Evolutionary conservation across 1,284 basidiomycete genomes (phyloP).

Genomic region (Pisolithus thermaeus): DNA sequence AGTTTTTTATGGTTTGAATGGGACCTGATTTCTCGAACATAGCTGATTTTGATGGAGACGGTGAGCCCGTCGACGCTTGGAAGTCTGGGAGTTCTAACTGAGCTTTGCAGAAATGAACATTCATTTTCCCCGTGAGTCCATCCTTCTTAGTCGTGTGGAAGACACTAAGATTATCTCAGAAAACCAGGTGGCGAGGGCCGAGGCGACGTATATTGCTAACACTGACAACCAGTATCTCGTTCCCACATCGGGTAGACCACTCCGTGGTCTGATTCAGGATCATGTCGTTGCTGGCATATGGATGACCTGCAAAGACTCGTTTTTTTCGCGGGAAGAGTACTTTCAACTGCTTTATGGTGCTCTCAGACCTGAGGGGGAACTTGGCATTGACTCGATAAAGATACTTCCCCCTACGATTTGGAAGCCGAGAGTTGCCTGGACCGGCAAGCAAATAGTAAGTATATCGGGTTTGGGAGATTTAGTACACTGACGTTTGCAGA

Average conservation of each 20-base stretch:
- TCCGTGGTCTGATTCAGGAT: constrained; percentile 98
- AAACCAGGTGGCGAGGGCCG: constrained; percentile 89
- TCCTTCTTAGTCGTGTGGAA: constrained; percentile 5
- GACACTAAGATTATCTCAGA: constrained; percentile 40
- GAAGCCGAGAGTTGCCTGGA: constrained; percentile 91
- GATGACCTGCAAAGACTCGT: constrained; percentile 97
- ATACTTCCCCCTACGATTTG: constrained; percentile 91
- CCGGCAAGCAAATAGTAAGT: constrained; percentile 94
- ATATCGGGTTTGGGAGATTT: constrained; percentile 1
- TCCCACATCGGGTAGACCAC: constrained; percentile 95
- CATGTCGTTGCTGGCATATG: constrained; percentile 98
- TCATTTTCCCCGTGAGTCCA: constrained; percentile 89
- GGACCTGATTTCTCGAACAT: constrained; percentile 11
- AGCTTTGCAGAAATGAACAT: constrained; percentile 89
- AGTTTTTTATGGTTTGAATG: constrained; percentile 4
- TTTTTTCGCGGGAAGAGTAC: constrained; percentile 95
- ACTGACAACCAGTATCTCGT: constrained; percentile 99
- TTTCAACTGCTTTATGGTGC: constrained; percentile 97
- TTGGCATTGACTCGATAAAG: constrained; percentile 61
- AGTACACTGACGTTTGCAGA: constrained; percentile 39
- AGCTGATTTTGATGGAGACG: constrained; percentile 99
- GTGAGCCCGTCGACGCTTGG: constrained; percentile 34
- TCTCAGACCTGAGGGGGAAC: constrained; percentile 81
- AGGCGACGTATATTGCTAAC: constrained; percentile 93
- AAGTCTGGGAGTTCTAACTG: constrained; percentile 10